A percentile compares a stretch with the other conserved stretches of the same genome.
Evolutionary conservation across 192 early-diverging fungal species (phyloP).

Genomic region (Chytriomyces confervae): DNA sequence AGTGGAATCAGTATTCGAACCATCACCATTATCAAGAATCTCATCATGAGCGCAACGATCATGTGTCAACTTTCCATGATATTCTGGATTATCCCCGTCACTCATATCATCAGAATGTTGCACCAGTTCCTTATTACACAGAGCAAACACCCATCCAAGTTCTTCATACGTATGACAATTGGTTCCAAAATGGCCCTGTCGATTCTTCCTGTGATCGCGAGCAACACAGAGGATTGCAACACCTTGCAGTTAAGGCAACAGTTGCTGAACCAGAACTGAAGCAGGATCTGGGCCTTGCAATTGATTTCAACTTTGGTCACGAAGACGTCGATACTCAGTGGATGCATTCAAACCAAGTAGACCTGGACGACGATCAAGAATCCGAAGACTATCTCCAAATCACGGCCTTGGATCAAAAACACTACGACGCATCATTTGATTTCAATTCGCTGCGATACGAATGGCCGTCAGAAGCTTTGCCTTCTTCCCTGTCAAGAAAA

Average conservation of each 20-base stretch:
- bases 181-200: background rate
- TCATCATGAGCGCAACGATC: background rate
- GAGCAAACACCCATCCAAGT: conserved; percentile 26
- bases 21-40: background rate
- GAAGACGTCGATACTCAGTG: no score
- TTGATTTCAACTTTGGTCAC: no score
- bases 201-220: no score
- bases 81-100: background rate
- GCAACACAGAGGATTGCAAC: no score
- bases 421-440: background rate
- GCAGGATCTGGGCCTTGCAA: no score
- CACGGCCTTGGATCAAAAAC: no score
- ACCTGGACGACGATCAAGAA: no score
- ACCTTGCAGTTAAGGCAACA: no score
- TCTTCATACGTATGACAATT: conserved; percentile 28
- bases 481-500: conserved; percentile 1
- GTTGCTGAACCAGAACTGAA: no score
- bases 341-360: no score
- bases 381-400: no score
- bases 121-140: conserved; percentile 24
- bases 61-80: conserved; percentile 29
- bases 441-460: conserved; percentile 27
- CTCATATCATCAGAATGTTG: background rate
- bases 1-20: background rate
- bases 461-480: conserved; percentile 17